Evolutionary conservation across 1,139 yeast genomes (phyloP), one percentile per base, ranked within the genome.

Genomic region (Arxiozyma slooffiae): DNA sequence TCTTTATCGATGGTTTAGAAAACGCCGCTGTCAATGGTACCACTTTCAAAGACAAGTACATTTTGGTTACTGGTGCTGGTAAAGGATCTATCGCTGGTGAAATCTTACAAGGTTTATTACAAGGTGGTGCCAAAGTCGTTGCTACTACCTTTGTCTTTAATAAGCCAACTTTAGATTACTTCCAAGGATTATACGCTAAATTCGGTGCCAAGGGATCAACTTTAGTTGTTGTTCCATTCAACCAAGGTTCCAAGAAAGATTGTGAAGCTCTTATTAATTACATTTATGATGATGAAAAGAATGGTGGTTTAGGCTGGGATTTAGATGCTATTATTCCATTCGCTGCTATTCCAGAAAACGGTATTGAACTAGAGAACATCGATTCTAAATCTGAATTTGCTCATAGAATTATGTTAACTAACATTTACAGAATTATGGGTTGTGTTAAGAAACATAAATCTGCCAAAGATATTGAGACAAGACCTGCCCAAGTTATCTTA

Each of bases 31-130:
- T 88, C 57, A 84, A 89, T 61, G 98, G 98, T 73, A 79, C 89
- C 55, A 79, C 96, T 41, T 92, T 83, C 77, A 83, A 85, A 69
- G 87, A 82, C 70, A 92, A 89, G 72, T 82, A 83, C 60, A 96
- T 90, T 50, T 80, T 92, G 66, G 78, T 92, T 61, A 92, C 98
- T 50, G 98, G 98, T 76, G 97, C 97, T 49, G 98, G 98, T 76
- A 92, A 88, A 50, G 98, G 97, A 48, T 92, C 98, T 49, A 92
- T 92, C 69, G 98, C 97, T 73, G 97, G 97, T 55, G 97, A 92
- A 71, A 81, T 92, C 60, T 77, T 92, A 68, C 95, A 87, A 75
- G 98, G 98, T 58, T 78, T 92, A 68, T 76, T 92, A 52, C 82
- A 94, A 67, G 98, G 98, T 74, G 98, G 98, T 77, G 97, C 98